phyloP scores from a whole-genome alignment of 441 rosid genomes.

The Gossypium gossypioides region DNA sequence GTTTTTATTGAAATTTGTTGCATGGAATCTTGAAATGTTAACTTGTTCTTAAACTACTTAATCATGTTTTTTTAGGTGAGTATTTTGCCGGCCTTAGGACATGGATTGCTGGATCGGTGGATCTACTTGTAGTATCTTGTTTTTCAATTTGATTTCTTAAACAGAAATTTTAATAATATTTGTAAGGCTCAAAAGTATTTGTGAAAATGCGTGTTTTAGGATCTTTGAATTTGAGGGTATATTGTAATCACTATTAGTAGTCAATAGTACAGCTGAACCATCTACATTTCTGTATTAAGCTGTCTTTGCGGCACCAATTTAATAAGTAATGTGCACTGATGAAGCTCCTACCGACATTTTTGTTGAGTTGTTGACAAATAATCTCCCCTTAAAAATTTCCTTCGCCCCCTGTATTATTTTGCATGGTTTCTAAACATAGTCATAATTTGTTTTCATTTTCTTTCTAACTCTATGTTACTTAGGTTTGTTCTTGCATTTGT shows the following conservation, averaged over 20 bases:
- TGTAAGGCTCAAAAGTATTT: background rate
- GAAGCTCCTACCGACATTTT: background rate
- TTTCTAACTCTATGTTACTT: background rate
- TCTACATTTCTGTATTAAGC: background rate
- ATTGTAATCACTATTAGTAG: background rate
- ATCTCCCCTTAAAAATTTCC: background rate
- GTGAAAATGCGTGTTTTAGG: background rate
- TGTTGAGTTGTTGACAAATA: background rate
- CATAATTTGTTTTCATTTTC: background rate
- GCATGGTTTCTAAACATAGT: background rate
- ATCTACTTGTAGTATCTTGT: background rate
- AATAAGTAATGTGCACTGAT: background rate
- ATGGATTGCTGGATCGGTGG: background rate
- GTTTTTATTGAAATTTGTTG: conserved; percentile 10
- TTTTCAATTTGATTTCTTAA: conserved; percentile 6
- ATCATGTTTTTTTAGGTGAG: background rate
- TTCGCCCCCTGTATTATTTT: background rate
- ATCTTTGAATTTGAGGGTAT: background rate
- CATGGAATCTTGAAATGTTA: background rate
- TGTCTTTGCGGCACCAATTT: background rate
- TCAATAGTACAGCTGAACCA: background rate
- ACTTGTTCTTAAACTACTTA: background rate
- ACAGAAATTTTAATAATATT: background rate
- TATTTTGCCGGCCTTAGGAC: background rate
- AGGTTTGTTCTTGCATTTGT: conserved; percentile 1